Evolutionary conservation across 2,329 filamentous ascomycete genomes (phyloP), one percentile per base, ranked within the genome.

Genomic region (Neofusicoccum sp.): DNA sequence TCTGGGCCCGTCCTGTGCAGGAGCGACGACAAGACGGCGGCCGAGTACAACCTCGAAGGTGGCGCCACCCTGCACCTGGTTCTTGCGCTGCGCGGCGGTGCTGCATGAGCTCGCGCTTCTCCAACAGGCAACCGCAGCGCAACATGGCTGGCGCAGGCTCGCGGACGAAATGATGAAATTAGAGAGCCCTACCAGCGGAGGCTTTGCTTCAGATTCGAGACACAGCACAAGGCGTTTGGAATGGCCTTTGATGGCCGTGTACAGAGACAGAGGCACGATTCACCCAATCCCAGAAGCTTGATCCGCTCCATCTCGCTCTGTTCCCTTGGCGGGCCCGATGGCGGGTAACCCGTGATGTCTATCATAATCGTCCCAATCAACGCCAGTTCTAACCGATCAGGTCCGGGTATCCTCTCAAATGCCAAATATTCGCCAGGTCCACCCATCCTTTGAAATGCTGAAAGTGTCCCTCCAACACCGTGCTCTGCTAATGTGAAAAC

Each of bases 31-130:
- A 96, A 96, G 79, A 93, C 91, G 9, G 93, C 95, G 6, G 81
- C 84, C 59, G 93, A 98, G 70, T 98, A 98, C 76, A 86, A 86
- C 65, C 90, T 99, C 64, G 90, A 95, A 75, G 91, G 91, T 60
- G 95, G 95, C 62, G 91, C 92, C 64, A 99, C 93, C 36, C 83
- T 99, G 68, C 95, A 99, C 83, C 82, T 99, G 72, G 95, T 99
- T 56, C 87, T 99, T 67, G 96, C 95, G 44, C 87, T 99, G 63
- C 86, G 95, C 73, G 95, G 95, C 60, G 93, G 93, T 24, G 26
- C 48, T 12, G 56, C 61, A 54, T 62, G 34, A 62, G 30, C 34
- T 16, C 12, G 14, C 30, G 7, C 12, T 8, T 40, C 3, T 14
- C 9, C 24, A 14, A 7, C 38, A 9, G 33, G n/a, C 16, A 11